Percentiles rank a stretch among this genome's conserved stretches.
Evolutionary conservation across 1,284 basidiomycete genomes (phyloP).

Genomic region (Rhodofomes roseus): DNA sequence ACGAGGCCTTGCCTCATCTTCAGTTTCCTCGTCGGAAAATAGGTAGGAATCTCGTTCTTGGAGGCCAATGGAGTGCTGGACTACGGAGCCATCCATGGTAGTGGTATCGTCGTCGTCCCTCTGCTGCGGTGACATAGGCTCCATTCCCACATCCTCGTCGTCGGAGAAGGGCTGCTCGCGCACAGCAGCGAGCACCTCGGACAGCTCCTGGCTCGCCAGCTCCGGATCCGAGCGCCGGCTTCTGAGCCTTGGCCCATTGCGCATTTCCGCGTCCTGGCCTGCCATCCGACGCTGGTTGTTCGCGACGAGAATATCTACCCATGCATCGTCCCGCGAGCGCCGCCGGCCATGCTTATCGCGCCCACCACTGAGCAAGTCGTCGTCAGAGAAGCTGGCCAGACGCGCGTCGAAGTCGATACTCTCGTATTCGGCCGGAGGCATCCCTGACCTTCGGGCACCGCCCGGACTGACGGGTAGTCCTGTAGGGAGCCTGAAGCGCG

Average conservation of each 20-base stretch:
- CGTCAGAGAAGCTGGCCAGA: constrained; percentile 62
- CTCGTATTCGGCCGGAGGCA: constrained; percentile 63
- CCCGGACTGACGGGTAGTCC: constrained; percentile 48
- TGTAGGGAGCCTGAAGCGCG: constrained; percentile 55
- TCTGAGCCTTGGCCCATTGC: constrained; percentile 27
- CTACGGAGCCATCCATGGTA: constrained; percentile 19
- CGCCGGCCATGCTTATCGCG: constrained; percentile 45
- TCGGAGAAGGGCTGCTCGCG: constrained; percentile 49
- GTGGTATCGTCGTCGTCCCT: constrained; percentile 15
- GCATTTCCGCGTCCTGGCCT: constrained; percentile 52
- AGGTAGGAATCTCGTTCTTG: constrained; percentile 13
- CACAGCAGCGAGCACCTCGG: constrained; percentile 65
- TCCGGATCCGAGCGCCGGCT: constrained; percentile 59
- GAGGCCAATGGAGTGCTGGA: constrained; percentile 9
- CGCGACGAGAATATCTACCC: constrained; percentile 83
- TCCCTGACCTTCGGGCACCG: constrained; percentile 37
- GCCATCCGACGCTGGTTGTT: constrained; percentile 55
- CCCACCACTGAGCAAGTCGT: constrained; percentile 39
- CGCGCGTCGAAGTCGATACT: constrained; percentile 73
- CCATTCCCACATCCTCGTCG: constrained; percentile 39
- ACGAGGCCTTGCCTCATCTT: constrained; percentile 17
- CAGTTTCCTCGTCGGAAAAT: constrained; percentile 30
- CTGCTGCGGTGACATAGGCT: constrained; percentile 24
- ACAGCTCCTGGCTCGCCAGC: constrained; percentile 66
- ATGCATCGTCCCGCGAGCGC: constrained; percentile 65